Evolutionary conservation across 2,329 filamentous ascomycete species (phyloP), one percentile per base, ranked within the genome.

Genomic region (Colletotrichum sojae): DNA sequence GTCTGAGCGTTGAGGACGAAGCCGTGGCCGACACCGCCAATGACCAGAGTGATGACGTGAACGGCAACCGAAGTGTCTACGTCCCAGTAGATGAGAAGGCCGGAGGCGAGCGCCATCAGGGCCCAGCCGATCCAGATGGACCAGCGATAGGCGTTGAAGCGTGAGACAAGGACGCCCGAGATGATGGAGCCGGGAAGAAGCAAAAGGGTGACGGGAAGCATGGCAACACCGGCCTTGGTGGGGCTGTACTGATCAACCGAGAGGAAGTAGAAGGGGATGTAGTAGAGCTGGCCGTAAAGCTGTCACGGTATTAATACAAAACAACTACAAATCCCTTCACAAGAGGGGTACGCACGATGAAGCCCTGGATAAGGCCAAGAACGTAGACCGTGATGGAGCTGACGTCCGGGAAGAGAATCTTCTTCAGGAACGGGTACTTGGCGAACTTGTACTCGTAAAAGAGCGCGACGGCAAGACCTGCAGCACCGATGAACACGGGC

Each of bases 401-500:
- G 0, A 67, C 16, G 27, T 77, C 76, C 13, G 64, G 57, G 71
- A 80, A 81, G 16, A 81, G 72, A 0, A 67, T 70, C 18, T 73
- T 76, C 10, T 73, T 74, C 10, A 82, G 72, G 63, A 80, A 78
- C 1, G 79, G 80, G 20, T 78, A 71, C 6, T 64, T 71, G 0
- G 80, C 78, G 10, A 72, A 70, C 45, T 72, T 73, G 5, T 70
- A 69, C 71, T 85, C 82, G 75, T 80, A 86, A 5, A 79, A 45
- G 5, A 76, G 66, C 31, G 85, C 81, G 0, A 73, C 67, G 2
- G 78, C 60, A 2, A 86, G 71, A 10, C 83, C 83, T 2, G 78
- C 40, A 0, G 81, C 22, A 1, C 85, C 84, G 2, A 85, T 67
- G 2, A 85, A 66, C 16, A 88, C 73, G 0, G 85, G 85, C 0